Base-by-base conservation (phyloP, 768 basidiomycete species). In the Boletus edulis region DNA sequence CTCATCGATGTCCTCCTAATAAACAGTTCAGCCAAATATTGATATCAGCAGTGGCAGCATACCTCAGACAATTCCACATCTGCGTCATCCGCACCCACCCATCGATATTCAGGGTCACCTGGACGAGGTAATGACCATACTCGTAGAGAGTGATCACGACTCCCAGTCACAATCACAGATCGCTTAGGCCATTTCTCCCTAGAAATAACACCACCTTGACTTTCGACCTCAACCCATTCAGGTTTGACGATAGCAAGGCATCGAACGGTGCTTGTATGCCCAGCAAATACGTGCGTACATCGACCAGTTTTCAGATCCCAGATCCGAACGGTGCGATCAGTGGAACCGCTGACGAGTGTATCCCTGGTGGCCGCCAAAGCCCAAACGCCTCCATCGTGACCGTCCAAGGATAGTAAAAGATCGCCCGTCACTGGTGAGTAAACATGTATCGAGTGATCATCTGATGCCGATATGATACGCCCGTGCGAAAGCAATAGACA, bases 321-420 rank as follows among this genome's bases (percentile, higher is more conserved):
- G 38, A 95, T 89, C 46, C 94, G 80, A 51, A 97, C 91, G 0
- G 93, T 95, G 29, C 94, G 85, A 74, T 97, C 94, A 9, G 94
- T 97, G 13, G 90, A 92, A 5, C 94, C 94, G 62, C 89, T 93
- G 61, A 96, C 94, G 17, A 94, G 81, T 27, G 88, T 82, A 69
- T 93, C 85, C 76, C 90, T 91, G 70, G 81, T 91, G 35, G 89
- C 87, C 5, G 90, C 89, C n/a, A 98, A 76, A 15, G 95, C 94
- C 95, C 95, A 98, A 2, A 98, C 94, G 17, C 95, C 95, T 47
- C 95, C 95, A 62, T 94, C 91, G 63, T 98, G 95, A 4, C 95
- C 96, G 54, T 89, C 81, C 41, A 98, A 79, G 2, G 86, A 82
- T 40, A 81, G 84, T 5, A 87, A 70, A 20, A 91, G 80, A 37